Conservation (phyloP, 495 filamentous ascomycete species). For the Lepraria neglecta region DNA sequence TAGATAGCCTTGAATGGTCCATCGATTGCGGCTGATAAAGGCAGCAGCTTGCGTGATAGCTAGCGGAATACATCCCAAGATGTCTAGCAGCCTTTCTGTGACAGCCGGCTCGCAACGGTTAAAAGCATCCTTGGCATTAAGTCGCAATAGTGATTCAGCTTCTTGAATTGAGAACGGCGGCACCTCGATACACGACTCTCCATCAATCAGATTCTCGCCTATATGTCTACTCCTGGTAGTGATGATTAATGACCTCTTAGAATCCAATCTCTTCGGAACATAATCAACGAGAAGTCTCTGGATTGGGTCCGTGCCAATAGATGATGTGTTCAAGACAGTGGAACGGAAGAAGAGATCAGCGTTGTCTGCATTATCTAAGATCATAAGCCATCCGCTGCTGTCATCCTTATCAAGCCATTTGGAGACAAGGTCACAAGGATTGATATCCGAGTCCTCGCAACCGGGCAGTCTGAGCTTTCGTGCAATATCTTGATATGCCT, state of each 20-base stretch:
- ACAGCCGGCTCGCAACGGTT: background rate
- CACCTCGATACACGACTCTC: background rate
- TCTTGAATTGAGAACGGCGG: background rate
- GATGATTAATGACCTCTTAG: background rate
- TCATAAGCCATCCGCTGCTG: too few species aligned
- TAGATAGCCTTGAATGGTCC: background rate
- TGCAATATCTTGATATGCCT: constrained; percentile 3
- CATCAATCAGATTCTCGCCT: background rate
- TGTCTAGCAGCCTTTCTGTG: constrained; percentile 1
- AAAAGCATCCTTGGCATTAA: background rate
- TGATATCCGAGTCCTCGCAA: too few species aligned
- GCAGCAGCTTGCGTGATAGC: too few species aligned
- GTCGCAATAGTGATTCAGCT: background rate
- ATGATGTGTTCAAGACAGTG: background rate
- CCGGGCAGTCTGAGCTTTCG: too few species aligned
- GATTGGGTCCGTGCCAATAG: background rate
- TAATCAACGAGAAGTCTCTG: background rate
- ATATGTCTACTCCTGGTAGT: constrained; percentile 4
- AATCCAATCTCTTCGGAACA: background rate
- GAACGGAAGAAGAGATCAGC: background rate
- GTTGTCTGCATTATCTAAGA: too few species aligned
- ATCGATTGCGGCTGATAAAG: background rate
- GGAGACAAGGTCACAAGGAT: too few species aligned
- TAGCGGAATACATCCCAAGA: too few species aligned
- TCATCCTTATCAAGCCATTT: too few species aligned